phyloP scores from a whole-genome alignment of 306 rosid genomes.

The Rubus parviflorus region DNA sequence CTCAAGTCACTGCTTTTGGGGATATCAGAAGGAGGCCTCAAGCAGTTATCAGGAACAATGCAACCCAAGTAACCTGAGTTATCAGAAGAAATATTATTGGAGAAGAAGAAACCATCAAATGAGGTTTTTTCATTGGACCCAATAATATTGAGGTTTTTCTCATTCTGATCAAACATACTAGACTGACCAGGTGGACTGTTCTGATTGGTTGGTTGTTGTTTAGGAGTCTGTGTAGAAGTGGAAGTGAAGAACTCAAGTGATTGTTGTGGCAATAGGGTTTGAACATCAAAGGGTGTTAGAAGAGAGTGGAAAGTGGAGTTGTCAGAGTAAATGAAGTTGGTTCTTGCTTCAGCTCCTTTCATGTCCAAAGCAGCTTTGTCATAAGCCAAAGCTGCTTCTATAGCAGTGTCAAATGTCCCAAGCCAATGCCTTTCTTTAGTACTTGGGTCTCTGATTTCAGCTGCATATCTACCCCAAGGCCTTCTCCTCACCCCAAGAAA shows the following conservation, averaged over 20 bases:
- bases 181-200: slow-evolving; percentile 35
- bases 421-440: slow-evolving; percentile 99
- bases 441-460: slow-evolving; percentile 95
- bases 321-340: slow-evolving; percentile 86
- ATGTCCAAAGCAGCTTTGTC: slow-evolving; percentile 98
- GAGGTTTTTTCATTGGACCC: slow-evolving; percentile 25
- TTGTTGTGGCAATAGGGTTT: slow-evolving; percentile 46
- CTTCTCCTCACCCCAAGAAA: slow-evolving; percentile 90
- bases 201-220: slow-evolving; percentile 36
- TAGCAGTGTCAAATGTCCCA: slow-evolving; percentile 98
- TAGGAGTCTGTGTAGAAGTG: slow-evolving; percentile 13
- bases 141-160: slow-evolving; percentile 18
- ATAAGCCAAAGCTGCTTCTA: slow-evolving; percentile 99
- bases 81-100: slow-evolving; percentile 33
- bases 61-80: slow-evolving; percentile 94
- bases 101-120: slow-evolving; percentile 52
- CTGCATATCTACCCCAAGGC: slow-evolving; percentile 99
- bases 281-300: slow-evolving; percentile 57
- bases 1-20: slow-evolving; percentile 34
- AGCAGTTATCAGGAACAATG: slow-evolving; percentile 90
- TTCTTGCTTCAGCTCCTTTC: slow-evolving; percentile 95
- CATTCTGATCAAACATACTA: slow-evolving; percentile 7
- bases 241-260: slow-evolving; percentile 14
- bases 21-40: slow-evolving; percentile 55
- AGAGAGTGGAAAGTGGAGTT: slow-evolving; percentile 62